Percentiles rank a stretch among this genome's conserved stretches.
These are phyloP conservation scores for Podospora appendiculata DNA, from an alignment of 495 filamentous ascomycete genomes.

Conservation along the genomic window DNA sequence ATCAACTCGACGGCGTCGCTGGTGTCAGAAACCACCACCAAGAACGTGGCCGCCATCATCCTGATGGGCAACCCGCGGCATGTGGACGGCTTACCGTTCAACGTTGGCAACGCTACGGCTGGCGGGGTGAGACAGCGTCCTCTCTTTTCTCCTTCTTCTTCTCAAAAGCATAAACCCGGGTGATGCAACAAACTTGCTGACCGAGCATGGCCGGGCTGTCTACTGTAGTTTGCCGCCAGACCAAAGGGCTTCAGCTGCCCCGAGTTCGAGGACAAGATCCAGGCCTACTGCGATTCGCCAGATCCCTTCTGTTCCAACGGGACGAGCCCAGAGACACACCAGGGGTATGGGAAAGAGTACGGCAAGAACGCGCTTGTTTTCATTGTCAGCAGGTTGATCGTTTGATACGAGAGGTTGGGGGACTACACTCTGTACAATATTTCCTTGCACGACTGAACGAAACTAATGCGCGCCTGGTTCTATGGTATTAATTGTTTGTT, in stretches of 20 bases:
- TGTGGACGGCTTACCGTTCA: conserved; percentile 41
- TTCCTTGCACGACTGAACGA: background rate
- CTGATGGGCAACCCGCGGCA: conserved; percentile 53
- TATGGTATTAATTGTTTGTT: background rate
- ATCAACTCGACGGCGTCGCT: conserved; percentile 38
- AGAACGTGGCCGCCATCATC: conserved; percentile 49
- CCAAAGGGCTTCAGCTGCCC: conserved; percentile 46
- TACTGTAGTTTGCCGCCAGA: conserved; percentile 49
- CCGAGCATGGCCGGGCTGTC: background rate
- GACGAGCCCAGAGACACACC: conserved; percentile 42
- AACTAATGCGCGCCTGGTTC: background rate
- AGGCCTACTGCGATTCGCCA: conserved; percentile 51
- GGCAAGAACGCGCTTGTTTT: conserved; percentile 45
- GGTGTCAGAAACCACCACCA: conserved; percentile 34
- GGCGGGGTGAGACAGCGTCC: conserved; percentile 39
- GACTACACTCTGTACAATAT: background rate
- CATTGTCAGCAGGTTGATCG: conserved; percentile 36
- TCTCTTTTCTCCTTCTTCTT: background rate
- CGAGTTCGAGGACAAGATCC: conserved; percentile 40
- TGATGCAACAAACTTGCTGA: background rate
- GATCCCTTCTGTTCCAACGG: conserved; percentile 59
- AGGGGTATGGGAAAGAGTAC: conserved; percentile 50
- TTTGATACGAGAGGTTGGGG: background rate
- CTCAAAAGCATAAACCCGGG: no score
- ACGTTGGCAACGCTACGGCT: conserved; percentile 48